Evolutionary conservation across 2,329 filamentous ascomycete genomes (phyloP).

Genomic region (Nemania sp.): DNA sequence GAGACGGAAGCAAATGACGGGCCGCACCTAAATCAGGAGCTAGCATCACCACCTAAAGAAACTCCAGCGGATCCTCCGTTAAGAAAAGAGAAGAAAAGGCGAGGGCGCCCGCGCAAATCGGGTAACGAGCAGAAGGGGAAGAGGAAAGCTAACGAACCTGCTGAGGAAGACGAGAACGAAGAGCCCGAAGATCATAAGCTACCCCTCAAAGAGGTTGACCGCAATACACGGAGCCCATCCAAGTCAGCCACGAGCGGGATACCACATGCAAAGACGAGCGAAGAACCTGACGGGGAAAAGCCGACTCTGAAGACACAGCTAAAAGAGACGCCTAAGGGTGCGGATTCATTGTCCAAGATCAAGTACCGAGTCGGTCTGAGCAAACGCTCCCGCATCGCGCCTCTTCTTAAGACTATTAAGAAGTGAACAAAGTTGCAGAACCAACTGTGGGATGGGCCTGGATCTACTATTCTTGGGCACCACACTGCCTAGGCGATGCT

Average conservation of each 20-base stretch:
- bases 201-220: slow-evolving; percentile 31
- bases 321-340: slow-evolving; percentile 26
- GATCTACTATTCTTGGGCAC: background rate
- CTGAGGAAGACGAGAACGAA: slow-evolving; percentile 16
- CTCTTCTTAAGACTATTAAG: slow-evolving; percentile 49
- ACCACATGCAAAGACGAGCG: background rate
- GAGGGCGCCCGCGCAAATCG: slow-evolving; percentile 38
- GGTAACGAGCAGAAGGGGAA: slow-evolving; percentile 23
- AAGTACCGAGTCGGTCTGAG: slow-evolving; percentile 52
- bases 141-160: slow-evolving; percentile 13
- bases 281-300: slow-evolving; percentile 8
- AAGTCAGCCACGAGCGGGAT: slow-evolving; percentile 11
- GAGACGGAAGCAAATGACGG: slow-evolving; percentile 11
- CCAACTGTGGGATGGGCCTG: background rate
- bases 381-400: slow-evolving; percentile 50
- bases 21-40: slow-evolving; percentile 1
- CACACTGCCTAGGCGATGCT: no score
- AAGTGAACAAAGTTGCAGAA: slow-evolving; percentile 38
- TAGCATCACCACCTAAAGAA: slow-evolving; percentile 5
- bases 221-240: slow-evolving; percentile 25
- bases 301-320: slow-evolving; percentile 16
- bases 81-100: slow-evolving; percentile 38
- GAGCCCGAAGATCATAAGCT: slow-evolving; percentile 13
- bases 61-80: slow-evolving; percentile 20
- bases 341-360: slow-evolving; percentile 42